Conservation (phyloP, 192 early-diverging fungal genomes). For the Coemansia sp. region DNA sequence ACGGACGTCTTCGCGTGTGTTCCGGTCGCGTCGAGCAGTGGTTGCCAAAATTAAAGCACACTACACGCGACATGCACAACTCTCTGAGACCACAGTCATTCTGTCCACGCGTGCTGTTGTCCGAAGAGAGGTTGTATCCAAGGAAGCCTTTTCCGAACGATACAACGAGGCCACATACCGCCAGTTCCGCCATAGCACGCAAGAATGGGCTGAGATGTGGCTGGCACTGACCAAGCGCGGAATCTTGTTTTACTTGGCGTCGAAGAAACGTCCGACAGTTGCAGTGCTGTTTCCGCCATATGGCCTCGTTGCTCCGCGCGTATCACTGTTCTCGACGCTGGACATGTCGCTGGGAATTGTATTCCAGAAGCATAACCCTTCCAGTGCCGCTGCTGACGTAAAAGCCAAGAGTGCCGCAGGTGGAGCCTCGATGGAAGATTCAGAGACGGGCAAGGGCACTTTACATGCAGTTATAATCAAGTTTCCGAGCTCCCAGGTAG, state of each 20-base stretch:
- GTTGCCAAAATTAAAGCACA: conserved; percentile 34
- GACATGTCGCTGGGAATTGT: conserved; percentile 51
- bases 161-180: conserved; percentile 50
- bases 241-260: conserved; percentile 33
- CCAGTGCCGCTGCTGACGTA: conserved; percentile 1
- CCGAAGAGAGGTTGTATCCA: conserved; percentile 31
- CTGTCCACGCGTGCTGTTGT: conserved; percentile 39
- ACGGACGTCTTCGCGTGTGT: conserved; percentile 12
- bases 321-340: conserved; percentile 54
- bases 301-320: conserved; percentile 27
- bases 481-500: conserved; percentile 44
- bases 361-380: conserved; percentile 21
- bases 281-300: conserved; percentile 33
- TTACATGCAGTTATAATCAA: conserved; percentile 37
- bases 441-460: conserved; percentile 13
- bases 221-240: conserved; percentile 41
- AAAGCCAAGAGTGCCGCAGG: conserved; percentile 14
- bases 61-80: conserved; percentile 23
- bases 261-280: conserved; percentile 27
- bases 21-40: conserved; percentile 16
- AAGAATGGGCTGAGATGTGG: conserved; percentile 54
- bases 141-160: conserved; percentile 20
- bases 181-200: conserved; percentile 25
- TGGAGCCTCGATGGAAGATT: conserved; percentile 14
- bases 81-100: conserved; percentile 35